Base-by-base conservation (phyloP, 306 rosid species). In the Luffa aegyptiaca region DNA sequence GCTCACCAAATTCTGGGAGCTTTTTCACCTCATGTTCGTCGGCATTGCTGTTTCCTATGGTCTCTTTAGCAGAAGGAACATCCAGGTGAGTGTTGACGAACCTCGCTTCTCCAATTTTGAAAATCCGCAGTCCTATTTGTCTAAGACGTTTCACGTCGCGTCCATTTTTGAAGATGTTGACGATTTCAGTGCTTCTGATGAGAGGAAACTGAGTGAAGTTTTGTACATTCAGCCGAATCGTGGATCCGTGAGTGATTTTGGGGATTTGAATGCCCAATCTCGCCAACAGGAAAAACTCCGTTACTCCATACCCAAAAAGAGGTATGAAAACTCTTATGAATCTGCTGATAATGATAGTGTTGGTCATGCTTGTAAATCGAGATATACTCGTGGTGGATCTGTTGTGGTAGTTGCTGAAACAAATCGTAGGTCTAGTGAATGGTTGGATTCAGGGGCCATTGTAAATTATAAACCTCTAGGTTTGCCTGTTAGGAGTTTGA, bases 41-140 rank as follows among this genome's bases (percentile, higher is more conserved):
- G 98, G 93, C 87, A 92, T 92, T 92, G 97, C 87, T 84, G 93
- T 93, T 10, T 87, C 96, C 11, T 93, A 93, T 57, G 98, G 98
- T 1, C 68, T 93, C 69, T 93, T 93, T 56, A 85, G 98, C 81
- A 84, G 88, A 75, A 85, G 93, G 81, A 86, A 84, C 83, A 85
- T 78, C 65, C 94, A 93, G 53, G 37, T 84, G 72, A 84, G 62
- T 10, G 0, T 73, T 71, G 91, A 51, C 20, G 79, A 90, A 69
- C 69, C 75, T 76, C 68, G 71, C 49, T 68, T 41, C 75, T 35
- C 92, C 31, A 83, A 80, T 81, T 18, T 86, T 39, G 85, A 84
- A 20, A 73, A 12, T 78, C 72, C 83, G 6, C 85, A 89, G 81
- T 64, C 85, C 73, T 91, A 86, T 83, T 89, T 91, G 84, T 89